Conservation (phyloP, 805 yeast genomes). For the Tetrapisispora taiwanensis region DNA sequence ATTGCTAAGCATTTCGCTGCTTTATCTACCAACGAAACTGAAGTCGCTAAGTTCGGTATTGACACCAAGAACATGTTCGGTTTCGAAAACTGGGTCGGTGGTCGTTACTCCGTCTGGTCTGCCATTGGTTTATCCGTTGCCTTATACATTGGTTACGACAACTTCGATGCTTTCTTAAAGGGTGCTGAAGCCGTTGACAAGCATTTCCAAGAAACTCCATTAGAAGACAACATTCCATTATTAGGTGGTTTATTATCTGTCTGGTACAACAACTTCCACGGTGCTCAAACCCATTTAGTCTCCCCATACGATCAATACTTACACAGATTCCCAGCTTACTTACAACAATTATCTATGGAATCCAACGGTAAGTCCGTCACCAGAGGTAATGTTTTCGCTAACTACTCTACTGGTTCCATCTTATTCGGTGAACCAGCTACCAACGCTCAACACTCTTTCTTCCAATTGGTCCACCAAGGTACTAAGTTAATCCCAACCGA, state of each 20-base stretch:
- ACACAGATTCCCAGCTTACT: conserved; percentile 98
- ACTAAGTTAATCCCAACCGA: conserved; percentile 95
- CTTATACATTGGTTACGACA: conserved; percentile 88
- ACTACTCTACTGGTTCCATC: conserved; percentile 92
- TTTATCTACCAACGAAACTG: conserved; percentile 82
- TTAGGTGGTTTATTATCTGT: conserved; percentile 89
- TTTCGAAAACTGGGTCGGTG: conserved; percentile 98
- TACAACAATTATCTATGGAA: conserved; percentile 98
- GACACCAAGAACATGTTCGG: conserved; percentile 98
- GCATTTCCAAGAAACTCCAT: conserved; percentile 76
- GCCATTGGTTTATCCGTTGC: conserved; percentile 96
- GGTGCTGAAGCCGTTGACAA: conserved; percentile 98
- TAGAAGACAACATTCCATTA: conserved; percentile 85
- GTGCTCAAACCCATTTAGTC: conserved; percentile 96
- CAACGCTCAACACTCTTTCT: conserved; percentile 97
- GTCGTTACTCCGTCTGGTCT: conserved; percentile 99
- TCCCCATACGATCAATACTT: conserved; percentile 98
- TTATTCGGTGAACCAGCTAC: conserved; percentile 98
- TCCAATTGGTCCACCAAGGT: conserved; percentile 99
- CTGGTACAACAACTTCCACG: conserved; percentile 98
- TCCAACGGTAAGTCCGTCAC: conserved; percentile 97
- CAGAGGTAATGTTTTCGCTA: conserved; percentile 81
- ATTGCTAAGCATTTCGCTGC: conserved; percentile 98
- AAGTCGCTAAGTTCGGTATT: conserved; percentile 91
- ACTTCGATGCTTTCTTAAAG: conserved; percentile 81